Base-by-base conservation (phyloP, 495 filamentous ascomycete genomes). In the Apiosordaria backusii region DNA sequence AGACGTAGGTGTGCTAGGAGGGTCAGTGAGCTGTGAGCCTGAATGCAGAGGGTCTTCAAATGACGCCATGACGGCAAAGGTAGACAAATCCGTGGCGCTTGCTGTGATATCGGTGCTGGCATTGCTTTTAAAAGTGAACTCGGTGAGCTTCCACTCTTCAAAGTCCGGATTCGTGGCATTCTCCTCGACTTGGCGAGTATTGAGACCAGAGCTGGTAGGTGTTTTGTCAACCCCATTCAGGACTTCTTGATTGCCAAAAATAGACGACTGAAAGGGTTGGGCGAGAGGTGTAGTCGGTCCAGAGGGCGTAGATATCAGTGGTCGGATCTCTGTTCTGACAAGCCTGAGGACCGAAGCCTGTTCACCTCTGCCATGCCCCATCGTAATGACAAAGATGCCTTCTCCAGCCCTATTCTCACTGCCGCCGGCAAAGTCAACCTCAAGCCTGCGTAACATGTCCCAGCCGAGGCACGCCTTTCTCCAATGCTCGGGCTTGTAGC, bases 391-490 rank as follows among this genome's bases (percentile, higher is more conserved):
- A 60, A 96, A 80, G 6, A 96, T 75, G 18, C 80, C 82, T 75
- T 97, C 93, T 24, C 92, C 92, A 50, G 85, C 86, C 15, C 86
- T 87, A 57, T 81, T 78, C 18, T 87, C 84, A 76, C 96, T 92
- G 67, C 90, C 90, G 57, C 87, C 87, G 24, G 90, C 90, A 78
- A 97, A 99, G 74, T 99, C 95, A 7, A 97, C 90, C 72, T 92
- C 88, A 21, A 98, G 76, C 59, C 83, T 89, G 61, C 93, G 86
- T 62, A 88, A 86, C 93, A 98, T 98, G 69, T 97, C 90, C 95
- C 96, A 98, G 3, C 90, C 89, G 62, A 89, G 80, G 76, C 91
- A 97, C 7, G 86, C 79, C 70, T 89, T 90, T 24, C 85, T 88
- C 77, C 93, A 97, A 68, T 92, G 85, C 50, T 86, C 84, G 18